phyloP scores from a whole-genome alignment of 2,329 filamentous ascomycete genomes.

The Colletotrichum abscissum region DNA sequence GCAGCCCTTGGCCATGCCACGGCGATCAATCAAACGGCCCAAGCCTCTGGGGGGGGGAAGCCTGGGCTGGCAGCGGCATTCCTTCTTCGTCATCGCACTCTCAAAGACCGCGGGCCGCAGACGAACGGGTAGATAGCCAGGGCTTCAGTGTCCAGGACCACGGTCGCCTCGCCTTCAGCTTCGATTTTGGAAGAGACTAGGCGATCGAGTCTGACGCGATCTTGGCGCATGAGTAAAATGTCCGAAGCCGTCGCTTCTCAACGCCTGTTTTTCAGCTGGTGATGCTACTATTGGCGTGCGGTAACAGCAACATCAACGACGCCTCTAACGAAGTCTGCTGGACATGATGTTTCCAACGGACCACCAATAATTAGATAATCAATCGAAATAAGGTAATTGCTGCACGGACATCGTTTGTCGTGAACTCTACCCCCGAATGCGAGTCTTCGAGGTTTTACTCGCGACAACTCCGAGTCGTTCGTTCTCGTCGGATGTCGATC shows the following conservation, averaged over 20 bases:
- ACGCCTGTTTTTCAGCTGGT: background rate
- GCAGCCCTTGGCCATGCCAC: constrained; percentile 26
- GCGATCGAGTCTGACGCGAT: background rate
- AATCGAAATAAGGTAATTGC: background rate
- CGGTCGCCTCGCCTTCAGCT: constrained; percentile 25
- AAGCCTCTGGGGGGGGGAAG: constrained; percentile 2
- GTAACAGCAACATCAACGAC: background rate
- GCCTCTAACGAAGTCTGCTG: background rate
- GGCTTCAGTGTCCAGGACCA: constrained; percentile 12
- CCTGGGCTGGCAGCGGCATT: constrained; percentile 13
- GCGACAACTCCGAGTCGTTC: background rate
- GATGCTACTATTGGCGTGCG: background rate
- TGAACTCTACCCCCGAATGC: background rate
- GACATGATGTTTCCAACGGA: background rate
- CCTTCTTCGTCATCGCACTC: background rate
- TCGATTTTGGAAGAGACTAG: background rate
- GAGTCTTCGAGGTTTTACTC: background rate
- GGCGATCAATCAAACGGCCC: constrained; percentile 20
- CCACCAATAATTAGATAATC: background rate
- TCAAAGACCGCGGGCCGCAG: background rate
- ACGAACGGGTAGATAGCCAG: background rate
- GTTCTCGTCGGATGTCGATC: constrained; percentile 21
- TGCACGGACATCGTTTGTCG: background rate
- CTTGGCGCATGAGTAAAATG: constrained; percentile 3
- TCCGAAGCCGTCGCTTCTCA: background rate